Base-by-base conservation (phyloP, 1,284 basidiomycete genomes). In the Grifola frondosa region DNA sequence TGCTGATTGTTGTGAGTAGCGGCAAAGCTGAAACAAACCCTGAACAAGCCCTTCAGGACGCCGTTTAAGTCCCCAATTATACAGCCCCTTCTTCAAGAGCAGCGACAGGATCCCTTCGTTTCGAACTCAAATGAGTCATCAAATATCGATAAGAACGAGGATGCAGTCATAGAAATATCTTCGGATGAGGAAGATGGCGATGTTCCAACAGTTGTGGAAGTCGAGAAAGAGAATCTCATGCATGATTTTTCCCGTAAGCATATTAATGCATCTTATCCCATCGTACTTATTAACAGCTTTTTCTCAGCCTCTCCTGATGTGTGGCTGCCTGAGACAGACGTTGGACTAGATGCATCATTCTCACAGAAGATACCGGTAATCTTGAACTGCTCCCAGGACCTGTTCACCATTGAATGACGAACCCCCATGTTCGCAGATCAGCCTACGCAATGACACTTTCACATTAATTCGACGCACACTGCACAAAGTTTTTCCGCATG, bases 311-410 rank as follows among this genome's bases (percentile, higher is more conserved):
- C 65, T 6, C 58, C 61, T 2, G n/a, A n/a, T n/a, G 28, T 65
- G 5, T 55, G 65, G 2, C 49, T 77, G 2, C 68, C 72, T 1
- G 68, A 74, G 10, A 63, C 74, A 2, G 58, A 69, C 13, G 57
- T 80, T 15, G 67, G 75, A 25, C 65, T 84, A 10, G 80, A 83
- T 28, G 70, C 65, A n/a, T 65, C 70, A 3, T 77, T 71, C 53
- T 87, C 84, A 6, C 68, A 68, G 39, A 88, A 87, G 62, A 69
- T 84, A 12, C 70, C 75, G 1, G 82, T 86, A n/a, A 49, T 37
- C 71, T 62, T 4, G 9, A 16, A 5, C 22, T 8, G 1, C 10
- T 22, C 3, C 21, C 8, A 7, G 25, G 16, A 11, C 36, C 6
- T 37, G n/a, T 12, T 23, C n/a, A 35, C 7, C 24, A 9, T 30